These are phyloP conservation scores for Prunus mira DNA, from an alignment of 306 rosid genomes.

Conservation along the genomic window DNA sequence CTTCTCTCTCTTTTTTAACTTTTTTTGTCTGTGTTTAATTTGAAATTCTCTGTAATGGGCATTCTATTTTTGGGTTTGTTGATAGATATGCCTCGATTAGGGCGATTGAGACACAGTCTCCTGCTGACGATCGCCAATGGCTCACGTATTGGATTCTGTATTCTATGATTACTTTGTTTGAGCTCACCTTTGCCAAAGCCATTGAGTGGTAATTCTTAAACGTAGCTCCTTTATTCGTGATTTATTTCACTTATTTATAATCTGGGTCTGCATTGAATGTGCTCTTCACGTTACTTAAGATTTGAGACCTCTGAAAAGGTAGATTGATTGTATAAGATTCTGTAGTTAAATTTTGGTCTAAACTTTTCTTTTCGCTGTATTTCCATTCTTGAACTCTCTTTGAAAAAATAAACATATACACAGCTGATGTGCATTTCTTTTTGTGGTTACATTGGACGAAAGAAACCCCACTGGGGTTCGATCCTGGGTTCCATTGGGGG, in stretches of 20 bases:
- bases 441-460: too few species aligned
- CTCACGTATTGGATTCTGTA: slow-evolving; percentile 95
- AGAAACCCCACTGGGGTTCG: too few species aligned
- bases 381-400: background rate
- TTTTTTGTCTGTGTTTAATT: background rate
- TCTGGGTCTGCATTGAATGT: slow-evolving; percentile 2
- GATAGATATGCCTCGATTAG: slow-evolving; percentile 82
- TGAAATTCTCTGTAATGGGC: background rate
- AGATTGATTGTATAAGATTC: background rate
- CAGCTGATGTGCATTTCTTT: too few species aligned
- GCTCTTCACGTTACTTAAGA: background rate
- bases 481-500: too few species aligned
- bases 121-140: slow-evolving; percentile 94
- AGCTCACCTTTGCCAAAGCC: slow-evolving; percentile 80
- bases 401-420: background rate
- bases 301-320: background rate
- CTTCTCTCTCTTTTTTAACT: background rate
- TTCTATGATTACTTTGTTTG: slow-evolving; percentile 87
- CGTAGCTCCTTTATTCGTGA: background rate
- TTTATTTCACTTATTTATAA: background rate
- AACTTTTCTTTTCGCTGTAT: background rate
- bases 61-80: slow-evolving; percentile 11
- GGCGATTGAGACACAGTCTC: slow-evolving; percentile 88
- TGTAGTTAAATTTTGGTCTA: background rate
- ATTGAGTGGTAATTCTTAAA: slow-evolving; percentile 66